Conservation (phyloP, 2,329 filamentous ascomycete species). For the Ascochyta rabiei region DNA sequence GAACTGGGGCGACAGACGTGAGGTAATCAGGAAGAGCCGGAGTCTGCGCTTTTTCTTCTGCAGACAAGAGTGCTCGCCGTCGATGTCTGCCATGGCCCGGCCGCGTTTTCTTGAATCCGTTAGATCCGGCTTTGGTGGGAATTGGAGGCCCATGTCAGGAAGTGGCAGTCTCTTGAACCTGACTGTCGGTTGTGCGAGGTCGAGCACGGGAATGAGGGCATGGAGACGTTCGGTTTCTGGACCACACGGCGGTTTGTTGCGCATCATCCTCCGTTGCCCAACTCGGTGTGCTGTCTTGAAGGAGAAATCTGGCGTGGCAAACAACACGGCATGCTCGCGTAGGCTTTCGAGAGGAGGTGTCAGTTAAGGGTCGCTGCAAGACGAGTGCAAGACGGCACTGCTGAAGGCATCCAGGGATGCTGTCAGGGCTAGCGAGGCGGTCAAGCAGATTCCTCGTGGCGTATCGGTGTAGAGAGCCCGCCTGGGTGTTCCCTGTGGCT, state of each 20-base stretch:
- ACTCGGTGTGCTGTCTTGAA: slow-evolving; percentile 37
- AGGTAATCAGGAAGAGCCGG: slow-evolving; percentile 68
- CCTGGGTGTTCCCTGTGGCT: background rate
- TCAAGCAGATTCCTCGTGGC: background rate
- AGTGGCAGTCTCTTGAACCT: slow-evolving; percentile 40
- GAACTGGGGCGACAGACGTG: slow-evolving; percentile 71
- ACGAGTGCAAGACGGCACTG: background rate
- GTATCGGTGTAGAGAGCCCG: background rate
- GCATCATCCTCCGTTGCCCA: slow-evolving; percentile 38
- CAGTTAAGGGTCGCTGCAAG: slow-evolving; percentile 1
- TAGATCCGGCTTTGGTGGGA: slow-evolving; percentile 35
- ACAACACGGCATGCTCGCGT: slow-evolving; percentile 40
- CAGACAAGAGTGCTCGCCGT: slow-evolving; percentile 58
- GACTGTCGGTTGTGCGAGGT: slow-evolving; percentile 33
- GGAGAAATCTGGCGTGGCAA: slow-evolving; percentile 18
- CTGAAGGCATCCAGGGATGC: slow-evolving; percentile 1
- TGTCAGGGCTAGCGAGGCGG: background rate
- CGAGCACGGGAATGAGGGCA: slow-evolving; percentile 15
- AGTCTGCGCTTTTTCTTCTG: slow-evolving; percentile 70
- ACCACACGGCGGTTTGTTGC: background rate
- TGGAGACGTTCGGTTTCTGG: background rate
- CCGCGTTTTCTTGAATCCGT: slow-evolving; percentile 55
- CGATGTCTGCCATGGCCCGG: slow-evolving; percentile 63
- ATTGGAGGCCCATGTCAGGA: slow-evolving; percentile 42
- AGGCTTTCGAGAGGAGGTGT: slow-evolving; percentile 1